phyloP scores from a whole-genome alignment of 106 monocot species.

The Acorus gramineus region DNA sequence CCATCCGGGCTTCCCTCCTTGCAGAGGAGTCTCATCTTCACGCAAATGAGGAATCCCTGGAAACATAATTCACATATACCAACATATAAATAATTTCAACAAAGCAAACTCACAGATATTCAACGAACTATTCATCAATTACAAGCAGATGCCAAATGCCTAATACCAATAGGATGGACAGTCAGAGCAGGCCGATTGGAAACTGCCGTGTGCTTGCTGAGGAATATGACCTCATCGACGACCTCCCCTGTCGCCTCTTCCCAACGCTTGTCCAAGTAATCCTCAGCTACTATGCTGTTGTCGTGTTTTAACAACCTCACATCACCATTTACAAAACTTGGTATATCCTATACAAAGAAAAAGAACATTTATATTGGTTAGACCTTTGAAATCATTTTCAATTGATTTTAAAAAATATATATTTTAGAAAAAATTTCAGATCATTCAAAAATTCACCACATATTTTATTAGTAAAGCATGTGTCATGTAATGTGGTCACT shows the following conservation, averaged over 20 bases:
- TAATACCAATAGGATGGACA: conserved; percentile 84
- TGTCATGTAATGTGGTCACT: too few species aligned
- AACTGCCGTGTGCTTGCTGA: conserved; percentile 83
- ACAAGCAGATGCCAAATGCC: background rate
- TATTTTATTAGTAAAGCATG: too few species aligned
- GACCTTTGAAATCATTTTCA: too few species aligned
- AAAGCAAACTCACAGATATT: background rate
- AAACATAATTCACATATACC: background rate
- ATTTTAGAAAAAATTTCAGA: too few species aligned
- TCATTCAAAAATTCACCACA: too few species aligned
- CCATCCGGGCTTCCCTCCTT: conserved; percentile 88
- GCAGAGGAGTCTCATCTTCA: conserved; percentile 53
- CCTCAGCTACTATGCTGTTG: conserved; percentile 64
- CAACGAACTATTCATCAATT: background rate
- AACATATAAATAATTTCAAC: background rate
- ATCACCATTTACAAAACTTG: conserved; percentile 52
- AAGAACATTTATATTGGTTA: too few species aligned
- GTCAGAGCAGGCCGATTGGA: conserved; percentile 80
- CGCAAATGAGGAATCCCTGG: conserved; percentile 82
- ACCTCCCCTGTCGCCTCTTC: conserved; percentile 63
- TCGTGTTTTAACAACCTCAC: conserved; percentile 74
- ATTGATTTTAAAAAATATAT: too few species aligned
- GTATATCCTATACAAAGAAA: conserved; percentile 38
- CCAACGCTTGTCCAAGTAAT: conserved; percentile 81
- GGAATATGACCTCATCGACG: conserved; percentile 80